phyloP scores from a whole-genome alignment of 108 stramenopile genomes.

The Stephanodiscus triporus region DNA sequence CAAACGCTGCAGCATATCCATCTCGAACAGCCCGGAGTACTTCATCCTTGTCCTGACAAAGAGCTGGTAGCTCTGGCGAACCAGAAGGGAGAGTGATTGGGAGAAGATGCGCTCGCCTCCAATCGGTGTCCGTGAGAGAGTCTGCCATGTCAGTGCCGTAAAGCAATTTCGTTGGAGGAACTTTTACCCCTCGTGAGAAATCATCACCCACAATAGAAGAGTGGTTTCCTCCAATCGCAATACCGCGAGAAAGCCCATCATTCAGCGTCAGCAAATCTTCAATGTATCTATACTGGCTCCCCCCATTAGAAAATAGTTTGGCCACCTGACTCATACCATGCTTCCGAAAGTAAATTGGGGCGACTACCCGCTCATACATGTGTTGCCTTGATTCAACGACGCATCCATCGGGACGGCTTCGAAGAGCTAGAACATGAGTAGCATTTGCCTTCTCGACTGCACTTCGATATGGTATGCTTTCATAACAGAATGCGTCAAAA shows the following conservation, averaged over 20 bases:
- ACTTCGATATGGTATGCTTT: constrained; percentile 54
- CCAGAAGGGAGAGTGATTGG: constrained; percentile 45
- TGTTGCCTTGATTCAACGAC: constrained; percentile 50
- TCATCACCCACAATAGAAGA: background rate
- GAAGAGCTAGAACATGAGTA: constrained; percentile 54
- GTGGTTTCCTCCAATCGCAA: constrained; percentile 23
- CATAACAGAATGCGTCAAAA: constrained; percentile 59
- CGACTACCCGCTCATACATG: constrained; percentile 56
- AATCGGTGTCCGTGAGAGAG: constrained; percentile 2
- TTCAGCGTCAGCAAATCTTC: constrained; percentile 56
- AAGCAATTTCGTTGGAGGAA: constrained; percentile 54
- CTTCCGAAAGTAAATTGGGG: constrained; percentile 52
- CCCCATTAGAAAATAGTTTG: constrained; percentile 43
- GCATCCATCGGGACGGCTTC: constrained; percentile 54
- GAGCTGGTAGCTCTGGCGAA: constrained; percentile 48
- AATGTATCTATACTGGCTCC: constrained; percentile 55
- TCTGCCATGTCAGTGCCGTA: constrained; percentile 35
- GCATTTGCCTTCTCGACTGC: constrained; percentile 55
- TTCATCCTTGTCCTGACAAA: constrained; percentile 57
- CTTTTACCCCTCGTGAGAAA: constrained; percentile 34
- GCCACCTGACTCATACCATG: constrained; percentile 50
- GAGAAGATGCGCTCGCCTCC: constrained; percentile 52
- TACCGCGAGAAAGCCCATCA: constrained; percentile 48
- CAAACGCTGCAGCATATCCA: constrained; percentile 57
- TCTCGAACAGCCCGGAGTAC: constrained; percentile 47